Base-by-base conservation (phyloP, 2,329 filamentous ascomycete genomes). In the Epichloe baconii region DNA sequence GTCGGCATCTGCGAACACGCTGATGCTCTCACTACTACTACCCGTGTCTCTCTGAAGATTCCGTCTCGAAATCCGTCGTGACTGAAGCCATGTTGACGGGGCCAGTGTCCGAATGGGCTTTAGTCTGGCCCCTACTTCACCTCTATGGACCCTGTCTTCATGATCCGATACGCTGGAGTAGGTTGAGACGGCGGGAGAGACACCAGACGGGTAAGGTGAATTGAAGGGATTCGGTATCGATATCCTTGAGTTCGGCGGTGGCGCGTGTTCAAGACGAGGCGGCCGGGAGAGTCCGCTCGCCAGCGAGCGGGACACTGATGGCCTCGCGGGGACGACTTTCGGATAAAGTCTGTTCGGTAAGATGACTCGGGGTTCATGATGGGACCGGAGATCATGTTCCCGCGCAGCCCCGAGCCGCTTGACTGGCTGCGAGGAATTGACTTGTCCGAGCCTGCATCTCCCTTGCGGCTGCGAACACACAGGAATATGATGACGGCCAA, bases 321-420 rank as follows among this genome's bases (percentile, higher is more conserved):
- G 44, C n/a, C 47, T 23, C 8, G 42, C 34, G 14, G 54, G 38
- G 47, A 56, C 34, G 60, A 59, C 58, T 70, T 71, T 59, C 71
- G 74, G 41, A 75, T 72, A 57, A 80, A 80, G 58, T 80, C 78
- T 38, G 70, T 72, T 49, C 77, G 72, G 53, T 73, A 66, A 38
- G 64, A 63, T 57, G 68, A 65, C 21, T 52, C 47, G 42, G 65
- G 58, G 50, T 67, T 62, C 45, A 76, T 66, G 52, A 83, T 71
- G 53, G 82, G 71, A 58, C 82, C 74, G 55, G 76, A 80, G 57
- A 82, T 74, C 58, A 80, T 71, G 58, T 74, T 74, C 42, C 59
- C 57, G 42, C 61, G 57, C n/a, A 56, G 58, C 41, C 56, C 56
- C 10, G 58, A 55, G 48, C 57, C 47, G 43, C 47, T 47, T 21